These are phyloP conservation scores for Colletotrichum tamarilloi DNA, from an alignment of 2,329 filamentous ascomycete species.

Conservation along the genomic window DNA sequence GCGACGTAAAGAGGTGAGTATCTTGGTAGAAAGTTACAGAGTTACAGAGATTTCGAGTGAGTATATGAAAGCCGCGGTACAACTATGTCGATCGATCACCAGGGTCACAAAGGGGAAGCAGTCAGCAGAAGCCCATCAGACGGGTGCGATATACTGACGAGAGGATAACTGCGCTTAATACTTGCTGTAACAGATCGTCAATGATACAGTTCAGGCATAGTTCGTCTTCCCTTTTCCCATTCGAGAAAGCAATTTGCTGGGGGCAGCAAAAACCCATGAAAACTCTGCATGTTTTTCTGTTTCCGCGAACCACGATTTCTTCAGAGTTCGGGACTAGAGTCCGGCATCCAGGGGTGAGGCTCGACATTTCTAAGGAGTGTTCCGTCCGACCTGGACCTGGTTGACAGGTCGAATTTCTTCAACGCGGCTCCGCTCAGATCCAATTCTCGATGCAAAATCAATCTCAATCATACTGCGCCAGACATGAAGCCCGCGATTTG, in stretches of 20 bases:
- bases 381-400: no score
- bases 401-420: neutral
- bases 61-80: no score
- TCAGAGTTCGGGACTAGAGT: neutral
- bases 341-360: neutral
- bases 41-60: no score
- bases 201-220: no score
- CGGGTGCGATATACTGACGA: neutral
- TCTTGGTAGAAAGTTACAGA: neutral
- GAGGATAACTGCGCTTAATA: neutral
- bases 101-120: no score
- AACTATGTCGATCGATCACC: no score
- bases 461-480: conserved; percentile 4
- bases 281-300: neutral
- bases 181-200: no score
- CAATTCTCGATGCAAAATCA: neutral
- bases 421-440: neutral
- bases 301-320: neutral
- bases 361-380: no score
- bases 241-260: neutral
- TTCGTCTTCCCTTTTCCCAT: neutral
- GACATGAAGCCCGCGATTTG: neutral
- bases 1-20: neutral
- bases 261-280: neutral
- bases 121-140: no score